Base-by-base conservation (phyloP, 805 yeast species). In the Saturnispora bothae region DNA sequence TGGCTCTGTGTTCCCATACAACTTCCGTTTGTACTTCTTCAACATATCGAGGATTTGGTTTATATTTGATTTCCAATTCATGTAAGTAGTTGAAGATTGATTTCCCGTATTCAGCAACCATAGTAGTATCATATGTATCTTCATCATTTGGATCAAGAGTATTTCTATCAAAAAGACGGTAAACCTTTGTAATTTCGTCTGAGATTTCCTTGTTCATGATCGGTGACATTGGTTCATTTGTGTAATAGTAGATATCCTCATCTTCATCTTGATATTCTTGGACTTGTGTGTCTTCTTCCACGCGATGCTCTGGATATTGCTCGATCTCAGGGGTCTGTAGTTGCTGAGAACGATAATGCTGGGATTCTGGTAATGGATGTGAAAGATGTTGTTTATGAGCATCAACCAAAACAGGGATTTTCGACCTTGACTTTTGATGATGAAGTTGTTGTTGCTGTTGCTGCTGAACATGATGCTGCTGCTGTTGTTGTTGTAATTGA, bases 61-160 rank as follows among this genome's bases (percentile, higher is more conserved):
- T 64, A 42, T 83, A 82, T 50, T 72, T 69, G 33, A 66, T 60
- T 61, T 86, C 95, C 45, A 79, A 65, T 48, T 69, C 75, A 54
- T 78, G 78, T 48, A 88, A 63, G 58, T 83, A 84, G 30, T 75
- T 78, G 60, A 84, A 88, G 41, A 89, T 88, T 41, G 84, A 95
- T 44, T 68, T 74, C 33, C 83, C 95, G 59, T 88, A 89, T 62
- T 89, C 98, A 38, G 85, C 75, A 20, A 83, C 96, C 96, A 89
- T 86, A 4, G 89, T 78, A 7, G 80, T 78, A 54, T 84, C 95
- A 54, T 65, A 78, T 1, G 85, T 78, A 54, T 84, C 95, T 53
- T 83, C 94, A 53, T 84, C 95, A 41, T 71, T 69, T 26, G 76
- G 81, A 55, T 81, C 89, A 35, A 81, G 64, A 1, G 64, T 56